Base-by-base conservation (phyloP, 371 early-diverging fungal species). In the Saksenaea vasiformis region DNA sequence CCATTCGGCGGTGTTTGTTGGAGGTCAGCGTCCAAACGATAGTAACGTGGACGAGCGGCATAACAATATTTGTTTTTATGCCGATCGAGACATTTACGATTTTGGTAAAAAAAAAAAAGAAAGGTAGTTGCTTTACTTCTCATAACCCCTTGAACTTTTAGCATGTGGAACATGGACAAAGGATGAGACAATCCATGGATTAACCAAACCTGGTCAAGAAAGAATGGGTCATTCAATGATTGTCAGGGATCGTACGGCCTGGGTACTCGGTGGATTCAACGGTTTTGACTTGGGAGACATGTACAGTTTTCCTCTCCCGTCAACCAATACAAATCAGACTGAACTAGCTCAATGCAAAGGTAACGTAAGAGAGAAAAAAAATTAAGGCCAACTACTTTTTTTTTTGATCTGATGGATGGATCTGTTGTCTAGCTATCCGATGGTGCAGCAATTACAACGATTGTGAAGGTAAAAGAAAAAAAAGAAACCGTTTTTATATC, bases 371-470 rank as follows among this genome's bases (percentile, higher is more conserved):
- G 7, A 31, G 7, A 31, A 31, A 35, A 54, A 19, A 56, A 11
- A 19, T 55, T 34, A 26, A 56, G 2, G 34, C 13, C 2, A 2
- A 14, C 53, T 8, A 5, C 10, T 27, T 24, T 27, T 53, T 54
- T 15, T 9, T 54, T 54, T 54, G 2, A 13, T 3, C 54, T 15
- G 3, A n/a, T 15, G 34, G 11, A n/a, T 38, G 19, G 5, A 28
- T 28, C 2, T 17, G 19, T 28, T 19, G 27, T n/a, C n/a, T 37
- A 58, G 58, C 58, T 5, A 38, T 58, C 27, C 17, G 58, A 1
- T 58, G 58, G 58, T 58, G 58, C 37, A 58, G 58, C 11, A 58
- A 13, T 37, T 58, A 58, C 35, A 37, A 58, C 38, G 58, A 58
- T 22, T 58, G 58, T 37, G 58, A 58, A 5, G 58, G 58, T 58